Percentiles rank a stretch among this genome's conserved stretches.
phyloP scores from a whole-genome alignment of 202 grass and related monocot species.

The Eragrostis tef region DNA sequence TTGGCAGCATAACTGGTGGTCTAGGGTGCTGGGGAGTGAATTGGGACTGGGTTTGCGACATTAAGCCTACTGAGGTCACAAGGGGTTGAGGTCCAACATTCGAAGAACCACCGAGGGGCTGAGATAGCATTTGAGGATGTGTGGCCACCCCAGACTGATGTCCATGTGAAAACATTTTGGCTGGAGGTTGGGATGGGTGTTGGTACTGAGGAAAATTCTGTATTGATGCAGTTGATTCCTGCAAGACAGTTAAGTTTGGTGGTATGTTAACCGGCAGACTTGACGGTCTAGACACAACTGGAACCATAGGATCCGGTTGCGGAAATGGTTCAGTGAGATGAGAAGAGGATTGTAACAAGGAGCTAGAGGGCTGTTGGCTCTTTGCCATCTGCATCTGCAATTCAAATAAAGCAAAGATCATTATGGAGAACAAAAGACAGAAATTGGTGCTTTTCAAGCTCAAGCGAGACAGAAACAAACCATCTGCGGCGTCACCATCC shows the following conservation, averaged over 20 bases:
- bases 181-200: slow-evolving; percentile 44
- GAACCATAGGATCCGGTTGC: slow-evolving; percentile 56
- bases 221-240: slow-evolving; percentile 45
- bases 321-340: slow-evolving; percentile 56
- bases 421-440: slow-evolving; percentile 34
- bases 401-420: slow-evolving; percentile 43
- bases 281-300: slow-evolving; percentile 45
- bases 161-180: slow-evolving; percentile 51
- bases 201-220: slow-evolving; percentile 63
- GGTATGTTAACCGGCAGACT: slow-evolving; percentile 45
- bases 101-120: slow-evolving; percentile 51
- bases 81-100: slow-evolving; percentile 51
- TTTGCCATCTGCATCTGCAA: slow-evolving; percentile 93
- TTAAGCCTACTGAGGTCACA: slow-evolving; percentile 58
- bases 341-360: slow-evolving; percentile 55
- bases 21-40: slow-evolving; percentile 56
- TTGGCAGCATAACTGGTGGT: slow-evolving; percentile 57
- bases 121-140: slow-evolving; percentile 50
- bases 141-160: slow-evolving; percentile 40
- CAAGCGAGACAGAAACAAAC: slow-evolving; percentile 54
- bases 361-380: slow-evolving; percentile 56
- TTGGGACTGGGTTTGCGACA: slow-evolving; percentile 57
- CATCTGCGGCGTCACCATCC: slow-evolving; percentile 81
- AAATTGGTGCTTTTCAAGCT: slow-evolving; percentile 22
- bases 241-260: slow-evolving; percentile 55